Evolutionary conservation across 2,329 filamentous ascomycete genomes (phyloP).

Genomic region (Talaromyces funiculosus): DNA sequence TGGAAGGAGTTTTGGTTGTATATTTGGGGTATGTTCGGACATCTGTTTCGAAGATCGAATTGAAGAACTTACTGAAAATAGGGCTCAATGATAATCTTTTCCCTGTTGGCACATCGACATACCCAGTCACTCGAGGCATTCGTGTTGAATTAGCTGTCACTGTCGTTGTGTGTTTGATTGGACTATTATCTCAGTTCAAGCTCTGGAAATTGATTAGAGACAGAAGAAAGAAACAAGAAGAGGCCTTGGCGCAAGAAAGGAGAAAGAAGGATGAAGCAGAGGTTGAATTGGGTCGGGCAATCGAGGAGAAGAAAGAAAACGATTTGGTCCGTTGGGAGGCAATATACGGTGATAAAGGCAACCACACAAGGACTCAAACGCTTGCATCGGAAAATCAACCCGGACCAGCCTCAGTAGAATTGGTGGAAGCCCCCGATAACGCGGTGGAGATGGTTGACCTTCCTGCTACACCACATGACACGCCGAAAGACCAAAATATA

Average conservation of each 20-base stretch:
- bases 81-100: constrained; percentile 73
- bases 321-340: constrained; percentile 65
- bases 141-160: constrained; percentile 76
- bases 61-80: constrained; percentile 22
- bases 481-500: not conserved
- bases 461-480: not conserved
- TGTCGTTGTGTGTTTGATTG: constrained; percentile 66
- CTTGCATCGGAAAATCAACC: not conserved
- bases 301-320: constrained; percentile 41
- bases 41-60: too few species aligned
- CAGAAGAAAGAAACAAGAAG: constrained; percentile 43
- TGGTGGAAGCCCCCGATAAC: not conserved
- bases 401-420: not conserved
- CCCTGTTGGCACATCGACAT: constrained; percentile 67
- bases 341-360: constrained; percentile 56
- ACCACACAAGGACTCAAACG: not conserved
- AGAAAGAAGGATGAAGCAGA: constrained; percentile 60
- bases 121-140: constrained; percentile 81
- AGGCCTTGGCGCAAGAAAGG: constrained; percentile 46
- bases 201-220: constrained; percentile 74
- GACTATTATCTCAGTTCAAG: constrained; percentile 76
- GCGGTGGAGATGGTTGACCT: constrained; percentile 4
- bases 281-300: constrained; percentile 60
- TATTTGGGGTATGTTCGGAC: constrained; percentile 65
- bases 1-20: constrained; percentile 96